A percentile compares a stretch with the other conserved stretches of the same genome.
phyloP scores from a whole-genome alignment of 2,329 filamentous ascomycete genomes.

The Hyphodiscus sp. region DNA sequence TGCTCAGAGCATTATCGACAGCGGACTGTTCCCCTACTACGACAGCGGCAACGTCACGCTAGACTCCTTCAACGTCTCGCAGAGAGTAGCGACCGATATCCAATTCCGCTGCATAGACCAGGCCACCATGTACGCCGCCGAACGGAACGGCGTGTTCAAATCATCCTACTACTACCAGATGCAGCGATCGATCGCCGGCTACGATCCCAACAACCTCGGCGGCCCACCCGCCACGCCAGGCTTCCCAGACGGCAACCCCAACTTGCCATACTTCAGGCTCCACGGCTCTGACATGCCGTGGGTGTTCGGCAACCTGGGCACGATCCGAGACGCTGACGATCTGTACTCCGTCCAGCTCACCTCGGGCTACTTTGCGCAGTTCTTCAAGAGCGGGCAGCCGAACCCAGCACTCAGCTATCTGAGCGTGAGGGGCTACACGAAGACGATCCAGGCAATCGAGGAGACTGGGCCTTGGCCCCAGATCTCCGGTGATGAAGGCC shows the following conservation, averaged over 20 bases:
- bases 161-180: constrained; percentile 46
- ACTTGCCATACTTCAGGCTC: constrained; percentile 45
- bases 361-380: constrained; percentile 41
- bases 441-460: constrained; percentile 34
- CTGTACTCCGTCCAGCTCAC: constrained; percentile 39
- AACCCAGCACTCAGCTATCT: constrained; percentile 39
- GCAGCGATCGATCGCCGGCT: constrained; percentile 41
- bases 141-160: constrained; percentile 35
- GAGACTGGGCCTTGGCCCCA: constrained; percentile 28
- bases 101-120: constrained; percentile 50
- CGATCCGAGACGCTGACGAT: constrained; percentile 39
- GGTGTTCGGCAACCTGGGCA: constrained; percentile 38
- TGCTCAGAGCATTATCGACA: constrained; percentile 36
- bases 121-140: constrained; percentile 44
- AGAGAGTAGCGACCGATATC: constrained; percentile 45
- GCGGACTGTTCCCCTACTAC: constrained; percentile 42
- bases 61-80: constrained; percentile 48
- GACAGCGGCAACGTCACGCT: constrained; percentile 44
- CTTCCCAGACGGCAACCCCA: constrained; percentile 41
- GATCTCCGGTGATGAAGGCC: constrained; percentile 18
- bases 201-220: constrained; percentile 45
- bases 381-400: constrained; percentile 39
- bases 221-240: constrained; percentile 35
- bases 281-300: constrained; percentile 43
- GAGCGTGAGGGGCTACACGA: constrained; percentile 37